Percentiles rank a stretch among this genome's conserved stretches.
Evolutionary conservation across 2,329 filamentous ascomycete species (phyloP).

Genomic region (Monilinia laxa): DNA sequence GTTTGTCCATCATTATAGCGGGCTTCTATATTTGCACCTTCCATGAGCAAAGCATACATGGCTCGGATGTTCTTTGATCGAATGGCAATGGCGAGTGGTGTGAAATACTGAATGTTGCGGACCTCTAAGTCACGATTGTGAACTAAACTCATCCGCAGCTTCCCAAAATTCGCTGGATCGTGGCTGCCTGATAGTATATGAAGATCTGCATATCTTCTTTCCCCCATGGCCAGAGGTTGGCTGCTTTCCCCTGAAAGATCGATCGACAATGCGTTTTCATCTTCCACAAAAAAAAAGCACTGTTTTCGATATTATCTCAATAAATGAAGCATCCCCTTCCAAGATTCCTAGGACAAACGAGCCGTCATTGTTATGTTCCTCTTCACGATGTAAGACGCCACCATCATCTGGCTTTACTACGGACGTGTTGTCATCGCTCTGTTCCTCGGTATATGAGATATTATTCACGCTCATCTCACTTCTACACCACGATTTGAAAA

Average conservation of each 20-base stretch:
- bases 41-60: constrained; percentile 7
- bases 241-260: background rate
- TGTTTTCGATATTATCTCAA: too few relatives aligned
- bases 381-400: background rate
- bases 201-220: background rate
- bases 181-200: background rate
- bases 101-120: background rate
- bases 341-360: background rate
- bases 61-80: background rate
- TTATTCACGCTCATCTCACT: background rate
- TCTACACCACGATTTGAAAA: background rate
- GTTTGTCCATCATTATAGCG: background rate
- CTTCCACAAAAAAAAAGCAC: too few relatives aligned
- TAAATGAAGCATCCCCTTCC: background rate
- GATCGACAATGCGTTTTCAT: background rate
- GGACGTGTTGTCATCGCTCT: background rate
- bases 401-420: background rate
- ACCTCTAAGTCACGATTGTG: background rate
- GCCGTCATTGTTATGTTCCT: background rate
- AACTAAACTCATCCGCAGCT: background rate
- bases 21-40: background rate
- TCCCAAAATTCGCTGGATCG: background rate
- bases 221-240: background rate
- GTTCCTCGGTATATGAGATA: background rate
- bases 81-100: constrained; percentile 6